phyloP scores from a whole-genome alignment of 2,329 filamentous ascomycete genomes.

The Cladophialophora bantiana region DNA sequence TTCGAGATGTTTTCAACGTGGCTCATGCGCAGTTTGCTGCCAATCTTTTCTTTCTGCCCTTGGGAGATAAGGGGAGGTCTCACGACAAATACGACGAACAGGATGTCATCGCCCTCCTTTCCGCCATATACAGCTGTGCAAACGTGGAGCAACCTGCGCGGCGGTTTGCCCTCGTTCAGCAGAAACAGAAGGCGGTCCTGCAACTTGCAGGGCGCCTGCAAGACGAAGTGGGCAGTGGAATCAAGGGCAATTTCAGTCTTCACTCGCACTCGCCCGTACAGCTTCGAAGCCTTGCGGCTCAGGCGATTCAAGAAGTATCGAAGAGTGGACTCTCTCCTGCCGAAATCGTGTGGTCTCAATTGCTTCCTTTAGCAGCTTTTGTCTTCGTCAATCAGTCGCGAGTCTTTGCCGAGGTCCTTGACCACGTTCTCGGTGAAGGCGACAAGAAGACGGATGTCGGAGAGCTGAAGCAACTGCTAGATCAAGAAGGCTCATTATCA shows the following conservation, averaged over 20 bases:
- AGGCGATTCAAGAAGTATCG: conserved; percentile 18
- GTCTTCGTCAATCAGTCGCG: conserved; percentile 75
- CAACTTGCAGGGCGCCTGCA: conserved; percentile 69
- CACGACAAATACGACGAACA: conserved; percentile 61
- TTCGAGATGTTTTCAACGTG: conserved; percentile 60
- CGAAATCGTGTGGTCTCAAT: conserved; percentile 52
- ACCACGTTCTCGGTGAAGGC: conserved; percentile 68
- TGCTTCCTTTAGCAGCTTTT: conserved; percentile 70
- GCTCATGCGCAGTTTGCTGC: conserved; percentile 62
- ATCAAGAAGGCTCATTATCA: background rate
- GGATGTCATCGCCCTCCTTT: conserved; percentile 62
- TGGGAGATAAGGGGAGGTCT: conserved; percentile 61
- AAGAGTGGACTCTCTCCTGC: conserved; percentile 17
- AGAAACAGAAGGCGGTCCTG: conserved; percentile 61
- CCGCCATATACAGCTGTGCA: conserved; percentile 60
- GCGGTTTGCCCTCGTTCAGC: conserved; percentile 56
- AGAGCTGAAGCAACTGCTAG: conserved; percentile 67
- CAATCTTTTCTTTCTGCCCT: conserved; percentile 61
- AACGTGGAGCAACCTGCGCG: conserved; percentile 62
- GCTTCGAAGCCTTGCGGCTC: conserved; percentile 40
- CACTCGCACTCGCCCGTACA: conserved; percentile 55
- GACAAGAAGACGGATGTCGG: conserved; percentile 57
- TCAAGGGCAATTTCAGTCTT: conserved; percentile 62
- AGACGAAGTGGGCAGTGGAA: conserved; percentile 67
- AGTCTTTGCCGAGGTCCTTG: conserved; percentile 74